phyloP scores from a whole-genome alignment of 495 filamentous ascomycete genomes.

The Usnea hakonensis region DNA sequence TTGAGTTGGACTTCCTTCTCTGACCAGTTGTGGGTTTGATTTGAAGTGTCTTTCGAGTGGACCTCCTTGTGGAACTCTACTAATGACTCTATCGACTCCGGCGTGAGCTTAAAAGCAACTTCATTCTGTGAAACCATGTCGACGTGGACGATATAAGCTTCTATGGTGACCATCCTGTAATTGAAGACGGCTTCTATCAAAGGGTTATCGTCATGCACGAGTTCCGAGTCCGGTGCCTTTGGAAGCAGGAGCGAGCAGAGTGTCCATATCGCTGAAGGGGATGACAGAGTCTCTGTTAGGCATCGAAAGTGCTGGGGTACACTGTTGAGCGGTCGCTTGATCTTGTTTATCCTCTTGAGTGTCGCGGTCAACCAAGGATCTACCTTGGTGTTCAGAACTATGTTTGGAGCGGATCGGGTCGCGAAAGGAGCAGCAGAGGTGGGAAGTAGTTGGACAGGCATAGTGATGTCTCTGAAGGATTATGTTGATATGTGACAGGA shows the following conservation, averaged over 20 bases:
- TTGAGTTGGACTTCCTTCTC: slow-evolving; percentile 95
- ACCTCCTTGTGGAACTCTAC: slow-evolving; percentile 97
- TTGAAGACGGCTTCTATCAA: slow-evolving; percentile 87
- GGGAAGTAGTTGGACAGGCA: slow-evolving; percentile 88
- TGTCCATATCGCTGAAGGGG: slow-evolving; percentile 88
- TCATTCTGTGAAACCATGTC: slow-evolving; percentile 98
- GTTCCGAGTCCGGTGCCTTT: slow-evolving; percentile 81
- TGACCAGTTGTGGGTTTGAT: slow-evolving; percentile 88
- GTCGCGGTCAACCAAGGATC: slow-evolving; percentile 97
- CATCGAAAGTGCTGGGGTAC: slow-evolving; percentile 94
- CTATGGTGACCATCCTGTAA: slow-evolving; percentile 88
- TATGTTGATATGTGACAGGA: slow-evolving; percentile 21
- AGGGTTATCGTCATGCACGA: slow-evolving; percentile 78
- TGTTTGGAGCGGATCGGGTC: slow-evolving; percentile 86
- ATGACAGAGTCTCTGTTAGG: slow-evolving; percentile 91
- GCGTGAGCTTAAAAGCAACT: slow-evolving; percentile 97
- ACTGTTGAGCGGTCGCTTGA: slow-evolving; percentile 97
- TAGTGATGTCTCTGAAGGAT: slow-evolving; percentile 43
- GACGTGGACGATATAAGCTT: slow-evolving; percentile 98
- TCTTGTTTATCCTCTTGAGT: slow-evolving; percentile 91
- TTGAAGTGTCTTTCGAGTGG: slow-evolving; percentile 83
- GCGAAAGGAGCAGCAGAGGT: slow-evolving; percentile 96
- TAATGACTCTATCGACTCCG: slow-evolving; percentile 88
- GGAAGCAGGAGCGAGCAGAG: slow-evolving; percentile 88
- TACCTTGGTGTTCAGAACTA: slow-evolving; percentile 88